Conservation (phyloP, 2,329 filamentous ascomycete species). For the Epichloe amarillans region DNA sequence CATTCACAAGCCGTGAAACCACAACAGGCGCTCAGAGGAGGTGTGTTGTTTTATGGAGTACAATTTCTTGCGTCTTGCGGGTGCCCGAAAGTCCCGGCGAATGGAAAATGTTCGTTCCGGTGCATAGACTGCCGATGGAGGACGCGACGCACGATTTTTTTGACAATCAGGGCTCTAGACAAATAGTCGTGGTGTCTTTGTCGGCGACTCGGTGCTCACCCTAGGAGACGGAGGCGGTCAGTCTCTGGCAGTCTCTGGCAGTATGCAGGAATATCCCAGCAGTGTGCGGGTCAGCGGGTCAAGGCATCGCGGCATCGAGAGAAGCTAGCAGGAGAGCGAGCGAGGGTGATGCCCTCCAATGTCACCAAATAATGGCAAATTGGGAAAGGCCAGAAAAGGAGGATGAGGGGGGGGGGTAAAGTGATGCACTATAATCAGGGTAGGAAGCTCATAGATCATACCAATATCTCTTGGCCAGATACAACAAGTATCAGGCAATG, state of each 20-base stretch:
- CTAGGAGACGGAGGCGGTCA: neutral
- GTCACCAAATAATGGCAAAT: neutral
- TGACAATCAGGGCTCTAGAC: neutral
- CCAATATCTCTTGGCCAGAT: neutral
- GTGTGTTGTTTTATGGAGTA: neutral
- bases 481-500: neutral
- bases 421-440: no score
- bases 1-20: constrained; percentile 1
- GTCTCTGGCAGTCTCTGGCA: neutral
- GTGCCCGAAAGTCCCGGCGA: neutral
- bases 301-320: neutral
- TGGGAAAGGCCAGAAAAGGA: neutral
- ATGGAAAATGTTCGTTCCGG: neutral
- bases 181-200: neutral
- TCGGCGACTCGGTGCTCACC: neutral
- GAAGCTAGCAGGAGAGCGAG: neutral
- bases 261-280: neutral
- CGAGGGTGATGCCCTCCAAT: neutral
- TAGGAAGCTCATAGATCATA: neutral
- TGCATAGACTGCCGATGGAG: neutral
- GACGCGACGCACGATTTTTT: neutral
- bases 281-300: neutral
- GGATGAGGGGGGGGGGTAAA: no score
- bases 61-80: neutral
- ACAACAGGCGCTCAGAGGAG: neutral